Evolutionary conservation across 208 protist species (phyloP).

Genomic region (Eutreptiella sp.): DNA sequence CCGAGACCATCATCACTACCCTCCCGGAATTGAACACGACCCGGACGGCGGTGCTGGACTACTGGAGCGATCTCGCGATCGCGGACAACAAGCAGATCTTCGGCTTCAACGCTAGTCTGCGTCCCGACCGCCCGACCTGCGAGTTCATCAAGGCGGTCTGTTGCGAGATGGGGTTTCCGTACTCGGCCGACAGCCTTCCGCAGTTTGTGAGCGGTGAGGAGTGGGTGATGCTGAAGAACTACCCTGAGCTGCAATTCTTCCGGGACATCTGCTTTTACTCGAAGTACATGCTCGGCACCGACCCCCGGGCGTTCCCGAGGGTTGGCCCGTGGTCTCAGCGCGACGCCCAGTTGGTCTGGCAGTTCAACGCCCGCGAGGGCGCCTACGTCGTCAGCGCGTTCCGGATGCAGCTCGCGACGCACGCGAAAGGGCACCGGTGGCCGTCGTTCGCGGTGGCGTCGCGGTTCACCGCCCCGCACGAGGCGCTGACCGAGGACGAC

Average conservation of each 20-base stretch:
- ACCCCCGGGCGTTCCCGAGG: neutral
- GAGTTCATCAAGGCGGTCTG: too few species aligned
- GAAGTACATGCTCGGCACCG: constrained; percentile 3
- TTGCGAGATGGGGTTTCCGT: too few species aligned
- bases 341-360: constrained; percentile 5
- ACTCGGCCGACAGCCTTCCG: too few species aligned
- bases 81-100: constrained; percentile 13
- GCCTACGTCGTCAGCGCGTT: neutral
- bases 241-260: neutral
- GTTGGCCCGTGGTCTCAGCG: neutral
- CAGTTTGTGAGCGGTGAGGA: too few species aligned
- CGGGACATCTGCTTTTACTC: constrained; percentile 13
- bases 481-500: constrained; percentile 17
- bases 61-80: constrained; percentile 45
- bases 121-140: too few species aligned
- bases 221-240: constrained; percentile 15
- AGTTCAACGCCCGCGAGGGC: neutral
- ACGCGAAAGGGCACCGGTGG: neutral
- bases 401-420: neutral
- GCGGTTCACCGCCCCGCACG: constrained; percentile 10
- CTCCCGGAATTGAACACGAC: constrained; percentile 48
- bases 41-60: constrained; percentile 49
- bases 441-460: neutral
- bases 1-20: constrained; percentile 35
- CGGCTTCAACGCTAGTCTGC: constrained; percentile 5